Evolutionary conservation across 1,284 basidiomycete genomes (phyloP).

Genomic region (Papiliotrema nemorosa): DNA sequence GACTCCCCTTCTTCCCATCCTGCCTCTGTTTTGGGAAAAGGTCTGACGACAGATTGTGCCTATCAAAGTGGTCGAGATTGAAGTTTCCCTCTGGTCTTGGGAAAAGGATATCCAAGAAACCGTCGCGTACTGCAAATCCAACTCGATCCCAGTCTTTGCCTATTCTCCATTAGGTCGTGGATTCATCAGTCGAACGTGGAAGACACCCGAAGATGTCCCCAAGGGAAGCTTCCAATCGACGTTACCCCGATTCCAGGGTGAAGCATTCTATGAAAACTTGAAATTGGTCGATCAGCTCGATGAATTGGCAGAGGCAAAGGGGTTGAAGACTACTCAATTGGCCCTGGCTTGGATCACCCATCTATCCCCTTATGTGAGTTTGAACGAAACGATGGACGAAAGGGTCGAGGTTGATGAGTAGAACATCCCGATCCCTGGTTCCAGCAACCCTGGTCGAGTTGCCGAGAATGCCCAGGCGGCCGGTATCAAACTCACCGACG

Average conservation of each 20-base stretch:
- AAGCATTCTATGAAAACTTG: constrained; percentile 58
- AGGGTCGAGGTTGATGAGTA: constrained; percentile 9
- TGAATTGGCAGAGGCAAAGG: constrained; percentile 54
- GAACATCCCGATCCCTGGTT: constrained; percentile 59
- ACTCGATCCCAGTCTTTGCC: constrained; percentile 70
- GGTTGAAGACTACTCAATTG: constrained; percentile 58
- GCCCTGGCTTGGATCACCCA: constrained; percentile 61
- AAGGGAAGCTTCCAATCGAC: constrained; percentile 39
- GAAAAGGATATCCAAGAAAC: constrained; percentile 68
- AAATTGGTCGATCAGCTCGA: constrained; percentile 55
- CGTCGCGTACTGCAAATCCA: constrained; percentile 65
- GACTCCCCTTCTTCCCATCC: neutral
- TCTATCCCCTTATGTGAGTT: constrained; percentile 51
- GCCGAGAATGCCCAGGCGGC: constrained; percentile 54
- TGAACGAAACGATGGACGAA: neutral
- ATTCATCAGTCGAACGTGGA: constrained; percentile 52
- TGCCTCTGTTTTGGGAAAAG: neutral
- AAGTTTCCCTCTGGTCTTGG: constrained; percentile 82
- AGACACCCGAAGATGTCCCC: constrained; percentile 55
- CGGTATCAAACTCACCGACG: constrained; percentile 51
- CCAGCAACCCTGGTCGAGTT: constrained; percentile 52
- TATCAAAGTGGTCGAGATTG: constrained; percentile 63
- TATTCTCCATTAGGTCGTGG: constrained; percentile 71
- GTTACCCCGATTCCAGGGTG: constrained; percentile 45
- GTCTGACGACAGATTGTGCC: constrained; percentile 50